Evolutionary conservation across 768 basidiomycete species (phyloP), one percentile per base, ranked within the genome.

Genomic region (Dictyophora rubrovolvata): DNA sequence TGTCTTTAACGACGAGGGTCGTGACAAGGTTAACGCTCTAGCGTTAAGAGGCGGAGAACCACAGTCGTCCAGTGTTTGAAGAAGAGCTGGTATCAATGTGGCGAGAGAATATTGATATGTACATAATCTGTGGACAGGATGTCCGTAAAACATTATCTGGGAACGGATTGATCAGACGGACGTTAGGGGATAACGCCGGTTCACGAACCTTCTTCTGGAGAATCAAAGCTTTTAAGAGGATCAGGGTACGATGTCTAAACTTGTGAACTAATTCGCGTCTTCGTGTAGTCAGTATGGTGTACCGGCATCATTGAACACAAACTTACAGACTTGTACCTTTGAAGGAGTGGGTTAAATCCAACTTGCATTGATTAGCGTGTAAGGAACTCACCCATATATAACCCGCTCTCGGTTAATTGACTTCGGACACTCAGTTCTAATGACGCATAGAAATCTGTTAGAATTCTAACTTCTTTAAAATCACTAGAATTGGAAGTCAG

Each of bases 91-190:
- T 61, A 98, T 79, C 8, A 98, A 77, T 0, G 95, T 93, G 51
- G 96, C 81, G n/a, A 98, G 77, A 0, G 93, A 95, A 70, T 99
- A 99, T 69, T 99, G 96, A 68, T 92, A 97, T 22, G 93, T 97
- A 73, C 95, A 97, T 18, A 99, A 73, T 50, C 85, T 84, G 71
- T 99, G 96, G 1, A 98, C 95, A 0, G 95, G 95, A 67, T 95
- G 91, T 6, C 94, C 94, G 66, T 82, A 96, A 71, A 99, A 94
- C 85, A 98, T 87, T 60, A 98, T 88, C 93, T 95, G 67, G 53
- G 28, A 17, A 14, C 1, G 22, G 14, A 28, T n/a, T n/a, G 18
- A 18, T 35, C 37, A 14, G 6, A 20, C 2, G 33, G 53, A 60
- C 20, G 14, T 6, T 8, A n/a, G 1, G 28, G n/a, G 56, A n/a